Evolutionary conservation across 2,329 filamentous ascomycete species (phyloP), one percentile per base, ranked within the genome.

Genomic region (Trichoderma arundinaceum): DNA sequence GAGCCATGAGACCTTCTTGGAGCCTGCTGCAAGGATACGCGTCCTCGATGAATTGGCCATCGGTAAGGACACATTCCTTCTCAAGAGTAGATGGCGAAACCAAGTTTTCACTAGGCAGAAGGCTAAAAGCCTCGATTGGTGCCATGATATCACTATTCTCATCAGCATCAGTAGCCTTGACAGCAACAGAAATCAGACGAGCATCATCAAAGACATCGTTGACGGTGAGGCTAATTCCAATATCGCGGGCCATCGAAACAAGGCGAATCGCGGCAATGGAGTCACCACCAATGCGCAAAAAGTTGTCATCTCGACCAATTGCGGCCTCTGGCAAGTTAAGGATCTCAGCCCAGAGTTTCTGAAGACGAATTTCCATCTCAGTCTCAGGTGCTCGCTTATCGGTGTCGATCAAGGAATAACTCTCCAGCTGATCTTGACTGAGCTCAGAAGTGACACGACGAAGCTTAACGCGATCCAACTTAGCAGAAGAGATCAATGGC

Each of bases 1-100:
- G 69, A 1, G 76, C 74, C 69, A 72, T 71, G 22, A 71, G 65
- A 10, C 70, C 70, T 17, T 69, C 68, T 8, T 71, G 70, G 13
- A 72, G 67, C 22, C 64, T 66, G 3, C 68, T 71, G 22, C 70
- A 70, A 3, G 69, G 69, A 7, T 69, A 71, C 19, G 69, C 56
- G 54, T 72, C 70, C 6, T 69, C 64, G 7, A 72, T 64, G 5
- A 4, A 15, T 9, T 67, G 54, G 0, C 46, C 39, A 12, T 41
- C 15, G 8, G 19, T 13, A 48, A 65, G 54, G 1, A 12, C 43
- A 9, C 7, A 32, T 19, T 35, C 41, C 7, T 38, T 13, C 32
- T 28, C 22, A 8, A 44, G 28, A 4, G 53, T 1, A 17, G 12
- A 4, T 2, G 32, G 8, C 1, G 46, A 8, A 13, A 49, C 13